A percentile compares a stretch with the other conserved stretches of the same genome.
Conservation (phyloP, 2,329 filamentous ascomycete species). For the Fusarium cicatricum region DNA sequence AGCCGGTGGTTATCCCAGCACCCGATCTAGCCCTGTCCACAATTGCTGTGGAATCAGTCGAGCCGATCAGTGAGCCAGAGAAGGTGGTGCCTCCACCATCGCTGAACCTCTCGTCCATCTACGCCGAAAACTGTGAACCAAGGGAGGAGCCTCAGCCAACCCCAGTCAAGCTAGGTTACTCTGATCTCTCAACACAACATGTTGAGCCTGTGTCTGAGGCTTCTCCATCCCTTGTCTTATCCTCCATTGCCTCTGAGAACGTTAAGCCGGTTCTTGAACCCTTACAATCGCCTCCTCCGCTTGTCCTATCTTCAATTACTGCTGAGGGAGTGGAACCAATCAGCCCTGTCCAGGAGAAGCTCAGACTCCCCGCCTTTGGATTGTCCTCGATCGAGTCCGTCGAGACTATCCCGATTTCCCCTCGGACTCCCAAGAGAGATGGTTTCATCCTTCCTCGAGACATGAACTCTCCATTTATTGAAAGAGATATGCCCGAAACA, state of each 20-base stretch:
- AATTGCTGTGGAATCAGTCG: constrained; percentile 43
- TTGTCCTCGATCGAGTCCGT: constrained; percentile 57
- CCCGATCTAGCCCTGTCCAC: constrained; percentile 43
- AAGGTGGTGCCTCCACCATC: constrained; percentile 40
- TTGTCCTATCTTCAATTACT: constrained; percentile 50
- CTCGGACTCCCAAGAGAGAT: constrained; percentile 62
- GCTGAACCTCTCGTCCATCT: constrained; percentile 45
- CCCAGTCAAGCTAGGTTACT: constrained; percentile 45
- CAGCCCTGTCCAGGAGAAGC: constrained; percentile 40
- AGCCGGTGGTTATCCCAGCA: constrained; percentile 32
- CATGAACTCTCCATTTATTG: constrained; percentile 43
- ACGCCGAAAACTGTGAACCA: constrained; percentile 47
- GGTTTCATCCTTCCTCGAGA: constrained; percentile 65
- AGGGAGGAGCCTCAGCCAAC: constrained; percentile 41
- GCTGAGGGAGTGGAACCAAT: constrained; percentile 52
- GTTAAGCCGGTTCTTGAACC: constrained; percentile 46
- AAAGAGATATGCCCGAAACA: constrained; percentile 48
- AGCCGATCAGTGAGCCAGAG: constrained; percentile 47
- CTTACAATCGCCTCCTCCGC: constrained; percentile 33
- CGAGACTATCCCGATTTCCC: constrained; percentile 56
- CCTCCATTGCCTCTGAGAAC: constrained; percentile 44
- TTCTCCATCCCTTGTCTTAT: constrained; percentile 23
- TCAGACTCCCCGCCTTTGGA: constrained; percentile 45
- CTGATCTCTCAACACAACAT: constrained; percentile 47
- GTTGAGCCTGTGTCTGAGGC: constrained; percentile 48